phyloP scores from a whole-genome alignment of 2,329 filamentous ascomycete genomes.

The Nemania sp. region DNA sequence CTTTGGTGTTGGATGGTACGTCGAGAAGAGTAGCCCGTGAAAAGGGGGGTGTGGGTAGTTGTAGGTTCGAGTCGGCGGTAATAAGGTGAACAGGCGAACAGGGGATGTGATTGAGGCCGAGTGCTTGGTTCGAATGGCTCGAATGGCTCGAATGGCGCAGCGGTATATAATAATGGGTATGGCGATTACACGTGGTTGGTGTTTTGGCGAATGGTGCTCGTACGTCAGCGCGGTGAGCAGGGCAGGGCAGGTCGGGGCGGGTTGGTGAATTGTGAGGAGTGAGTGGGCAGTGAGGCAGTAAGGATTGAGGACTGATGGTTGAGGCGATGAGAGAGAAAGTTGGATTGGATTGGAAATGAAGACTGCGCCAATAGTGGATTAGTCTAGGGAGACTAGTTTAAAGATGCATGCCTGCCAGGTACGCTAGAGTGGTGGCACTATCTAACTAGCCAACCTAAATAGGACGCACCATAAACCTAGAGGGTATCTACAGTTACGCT shows the following conservation, averaged over 20 bases:
- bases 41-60: not conserved
- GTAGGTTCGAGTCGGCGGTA: slow-evolving; percentile 8
- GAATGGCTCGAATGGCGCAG: not conserved
- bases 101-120: not conserved
- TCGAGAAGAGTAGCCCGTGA: slow-evolving; percentile 4
- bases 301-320: too few species aligned
- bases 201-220: not conserved
- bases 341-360: slow-evolving; percentile 42
- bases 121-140: slow-evolving; percentile 1
- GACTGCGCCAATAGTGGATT: slow-evolving; percentile 30
- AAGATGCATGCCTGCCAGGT: slow-evolving; percentile 14
- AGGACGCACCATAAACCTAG: not conserved
- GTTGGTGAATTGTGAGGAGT: slow-evolving; percentile 16
- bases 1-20: not conserved
- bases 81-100: slow-evolving; percentile 5
- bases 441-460: slow-evolving; percentile 2
- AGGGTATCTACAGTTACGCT: not conserved
- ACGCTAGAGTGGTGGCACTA: slow-evolving; percentile 1
- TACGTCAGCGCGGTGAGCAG: slow-evolving; percentile 5
- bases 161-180: not conserved
- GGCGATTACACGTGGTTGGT: not conserved
- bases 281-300: slow-evolving; percentile 11
- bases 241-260: too few species aligned
- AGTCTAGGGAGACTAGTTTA: too few species aligned
- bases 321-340: slow-evolving; percentile 19